Percentiles rank a stretch among this genome's conserved stretches.
Conservation (phyloP, 768 basidiomycete genomes). For the Macrolepiota dolichaula region DNA sequence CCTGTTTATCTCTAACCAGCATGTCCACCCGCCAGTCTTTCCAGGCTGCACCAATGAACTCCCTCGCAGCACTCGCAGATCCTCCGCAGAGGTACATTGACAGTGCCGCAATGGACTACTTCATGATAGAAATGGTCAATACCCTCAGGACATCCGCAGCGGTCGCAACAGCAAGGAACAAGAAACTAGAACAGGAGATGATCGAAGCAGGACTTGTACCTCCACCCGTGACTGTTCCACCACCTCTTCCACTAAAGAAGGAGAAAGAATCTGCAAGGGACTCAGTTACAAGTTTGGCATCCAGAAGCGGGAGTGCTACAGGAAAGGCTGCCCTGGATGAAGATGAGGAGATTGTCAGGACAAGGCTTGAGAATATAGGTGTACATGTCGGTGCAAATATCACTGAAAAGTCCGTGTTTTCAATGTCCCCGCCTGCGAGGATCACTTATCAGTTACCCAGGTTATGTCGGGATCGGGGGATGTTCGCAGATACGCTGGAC, state of each 20-base stretch:
- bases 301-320: conserved; percentile 28
- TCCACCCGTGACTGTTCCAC: conserved; percentile 37
- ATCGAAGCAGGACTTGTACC: conserved; percentile 72
- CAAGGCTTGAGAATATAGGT: conserved; percentile 79
- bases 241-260: conserved; percentile 37
- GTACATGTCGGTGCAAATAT: conserved; percentile 84
- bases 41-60: neutral
- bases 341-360: conserved; percentile 68
- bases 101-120: neutral
- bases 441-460: conserved; percentile 33
- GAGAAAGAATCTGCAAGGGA: conserved; percentile 44
- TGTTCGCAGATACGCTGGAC: conserved; percentile 83
- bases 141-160: conserved; percentile 56
- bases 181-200: conserved; percentile 76
- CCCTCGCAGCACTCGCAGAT: neutral
- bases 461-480: conserved; percentile 67
- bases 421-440: neutral
- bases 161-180: conserved; percentile 63
- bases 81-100: neutral
- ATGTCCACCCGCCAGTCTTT: too few relatives aligned
- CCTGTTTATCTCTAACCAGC: too few relatives aligned
- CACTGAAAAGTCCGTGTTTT: conserved; percentile 68
- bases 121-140: neutral
- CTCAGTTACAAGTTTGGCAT: conserved; percentile 40
- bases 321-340: conserved; percentile 47